phyloP scores from a whole-genome alignment of 2,329 filamentous ascomycete genomes.

The Aspergillus sp. region DNA sequence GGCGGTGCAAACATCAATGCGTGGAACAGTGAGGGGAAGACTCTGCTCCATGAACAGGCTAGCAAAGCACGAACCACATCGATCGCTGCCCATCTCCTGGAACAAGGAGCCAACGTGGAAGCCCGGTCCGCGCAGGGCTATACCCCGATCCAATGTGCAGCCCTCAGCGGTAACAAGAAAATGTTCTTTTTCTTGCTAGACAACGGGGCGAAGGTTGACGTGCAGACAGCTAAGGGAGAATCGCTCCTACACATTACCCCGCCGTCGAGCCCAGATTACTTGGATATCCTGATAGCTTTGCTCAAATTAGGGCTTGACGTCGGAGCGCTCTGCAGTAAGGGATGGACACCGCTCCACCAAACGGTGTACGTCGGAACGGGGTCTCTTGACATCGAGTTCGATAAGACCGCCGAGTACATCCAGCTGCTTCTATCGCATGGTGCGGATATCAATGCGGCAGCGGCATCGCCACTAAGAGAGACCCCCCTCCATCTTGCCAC shows the following conservation, averaged over 20 bases:
- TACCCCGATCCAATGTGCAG: constrained; percentile 29
- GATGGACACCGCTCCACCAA: constrained; percentile 27
- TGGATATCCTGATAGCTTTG: constrained; percentile 25
- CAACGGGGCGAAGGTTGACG: constrained; percentile 20
- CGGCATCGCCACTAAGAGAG: constrained; percentile 7
- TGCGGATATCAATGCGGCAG: constrained; percentile 22
- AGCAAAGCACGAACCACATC: constrained; percentile 9
- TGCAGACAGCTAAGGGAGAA: constrained; percentile 27
- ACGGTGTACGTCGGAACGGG: constrained; percentile 18
- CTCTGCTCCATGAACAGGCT: constrained; percentile 28
- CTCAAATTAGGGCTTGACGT: constrained; percentile 11
- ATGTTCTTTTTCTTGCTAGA: constrained; percentile 24
- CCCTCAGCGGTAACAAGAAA: constrained; percentile 23
- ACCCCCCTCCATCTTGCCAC: constrained; percentile 28
- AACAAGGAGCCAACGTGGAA: constrained; percentile 28
- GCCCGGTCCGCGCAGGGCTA: constrained; percentile 20
- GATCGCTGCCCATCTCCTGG: constrained; percentile 15
- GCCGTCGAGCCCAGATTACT: constrained; percentile 17
- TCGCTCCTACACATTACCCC: constrained; percentile 30
- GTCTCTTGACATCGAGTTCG: constrained; percentile 14
- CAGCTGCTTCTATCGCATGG: constrained; percentile 22
- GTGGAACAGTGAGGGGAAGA: constrained; percentile 26
- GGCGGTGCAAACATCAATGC: constrained; percentile 30
- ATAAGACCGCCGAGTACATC: constrained; percentile 23
- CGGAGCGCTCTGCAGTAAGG: constrained; percentile 15